Percentiles rank a stretch among this genome's conserved stretches.
phyloP scores from a whole-genome alignment of 495 filamentous ascomycete genomes.

The Aspergillus indologenus region DNA sequence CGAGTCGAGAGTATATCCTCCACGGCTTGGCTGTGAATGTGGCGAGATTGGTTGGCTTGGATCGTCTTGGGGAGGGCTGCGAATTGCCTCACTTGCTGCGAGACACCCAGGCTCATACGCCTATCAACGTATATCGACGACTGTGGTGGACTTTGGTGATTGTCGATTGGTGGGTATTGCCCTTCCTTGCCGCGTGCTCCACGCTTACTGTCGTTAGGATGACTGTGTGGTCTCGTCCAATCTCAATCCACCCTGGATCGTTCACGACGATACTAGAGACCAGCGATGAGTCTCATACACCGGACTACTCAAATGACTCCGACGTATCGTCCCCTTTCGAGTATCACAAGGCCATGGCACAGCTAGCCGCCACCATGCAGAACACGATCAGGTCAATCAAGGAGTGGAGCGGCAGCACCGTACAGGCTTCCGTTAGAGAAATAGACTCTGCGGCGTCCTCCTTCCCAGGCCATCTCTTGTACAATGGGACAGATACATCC shows the following conservation, averaged over 20 bases:
- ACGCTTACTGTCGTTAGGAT: background rate
- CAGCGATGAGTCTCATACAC: background rate
- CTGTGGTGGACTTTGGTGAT: conserved; percentile 11
- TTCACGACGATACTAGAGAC: background rate
- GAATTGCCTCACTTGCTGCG: background rate
- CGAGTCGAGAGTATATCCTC: conserved; percentile 1
- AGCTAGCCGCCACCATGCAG: conserved; percentile 7
- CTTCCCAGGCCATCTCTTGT: background rate
- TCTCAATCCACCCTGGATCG: conserved; percentile 3
- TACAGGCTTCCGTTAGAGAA: background rate
- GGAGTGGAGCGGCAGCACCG: background rate
- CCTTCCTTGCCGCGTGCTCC: background rate
- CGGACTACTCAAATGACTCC: background rate
- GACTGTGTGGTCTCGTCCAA: background rate
- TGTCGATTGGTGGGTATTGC: background rate
- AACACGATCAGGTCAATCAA: conserved; percentile 1
- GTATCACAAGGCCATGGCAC: conserved; percentile 4
- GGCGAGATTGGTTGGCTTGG: background rate
- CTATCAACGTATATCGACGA: background rate
- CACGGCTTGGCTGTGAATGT: conserved; percentile 5
- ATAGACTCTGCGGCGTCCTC: background rate
- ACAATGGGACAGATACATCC: background rate
- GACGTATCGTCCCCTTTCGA: background rate
- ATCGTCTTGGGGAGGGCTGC: conserved; percentile 4
- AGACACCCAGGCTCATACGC: background rate